phyloP scores from a whole-genome alignment of 108 stramenopile species.

The Poteriospumella lacustris region DNA sequence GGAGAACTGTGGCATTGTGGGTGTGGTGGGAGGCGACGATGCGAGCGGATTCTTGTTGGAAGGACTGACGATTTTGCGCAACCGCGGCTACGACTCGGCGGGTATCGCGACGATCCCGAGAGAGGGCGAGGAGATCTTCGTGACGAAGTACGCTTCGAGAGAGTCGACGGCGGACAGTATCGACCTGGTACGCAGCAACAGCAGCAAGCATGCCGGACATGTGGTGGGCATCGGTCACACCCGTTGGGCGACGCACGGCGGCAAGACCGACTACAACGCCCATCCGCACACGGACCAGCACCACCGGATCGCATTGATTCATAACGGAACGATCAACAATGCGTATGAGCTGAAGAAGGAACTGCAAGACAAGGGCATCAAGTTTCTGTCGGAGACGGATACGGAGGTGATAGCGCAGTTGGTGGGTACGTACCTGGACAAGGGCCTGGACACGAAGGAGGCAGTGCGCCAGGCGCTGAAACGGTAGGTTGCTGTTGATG shows the following conservation, averaged over 20 bases:
- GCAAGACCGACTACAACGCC: conserved; percentile 94
- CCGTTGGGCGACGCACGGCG: conserved; percentile 98
- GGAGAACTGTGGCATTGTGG: conserved; percentile 41
- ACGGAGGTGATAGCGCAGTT: conserved; percentile 97
- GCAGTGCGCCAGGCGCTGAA: conserved; percentile 77
- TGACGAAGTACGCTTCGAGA: conserved; percentile 86
- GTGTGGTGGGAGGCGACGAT: conserved; percentile 35
- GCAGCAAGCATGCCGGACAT: conserved; percentile 61
- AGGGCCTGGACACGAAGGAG: conserved; percentile 44
- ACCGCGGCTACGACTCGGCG: conserved; percentile 96
- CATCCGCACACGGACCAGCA: conserved; percentile 92
- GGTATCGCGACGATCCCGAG: conserved; percentile 80
- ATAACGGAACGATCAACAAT: conserved; percentile 98
- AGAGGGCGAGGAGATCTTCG: conserved; percentile 40
- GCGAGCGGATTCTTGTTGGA: conserved; percentile 63
- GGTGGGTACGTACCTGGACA: conserved; percentile 69
- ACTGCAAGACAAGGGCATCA: conserved; percentile 69
- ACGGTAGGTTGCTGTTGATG: conserved; percentile 9
- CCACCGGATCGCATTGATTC: conserved; percentile 92
- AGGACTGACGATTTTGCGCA: conserved; percentile 88
- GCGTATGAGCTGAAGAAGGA: conserved; percentile 77
- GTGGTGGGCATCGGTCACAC: conserved; percentile 93
- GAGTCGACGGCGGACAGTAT: conserved; percentile 86
- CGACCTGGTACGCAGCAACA: conserved; percentile 68
- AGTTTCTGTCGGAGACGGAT: conserved; percentile 88